Evolutionary conservation across 768 basidiomycete genomes (phyloP).

Genomic region (Podaxis sp.): DNA sequence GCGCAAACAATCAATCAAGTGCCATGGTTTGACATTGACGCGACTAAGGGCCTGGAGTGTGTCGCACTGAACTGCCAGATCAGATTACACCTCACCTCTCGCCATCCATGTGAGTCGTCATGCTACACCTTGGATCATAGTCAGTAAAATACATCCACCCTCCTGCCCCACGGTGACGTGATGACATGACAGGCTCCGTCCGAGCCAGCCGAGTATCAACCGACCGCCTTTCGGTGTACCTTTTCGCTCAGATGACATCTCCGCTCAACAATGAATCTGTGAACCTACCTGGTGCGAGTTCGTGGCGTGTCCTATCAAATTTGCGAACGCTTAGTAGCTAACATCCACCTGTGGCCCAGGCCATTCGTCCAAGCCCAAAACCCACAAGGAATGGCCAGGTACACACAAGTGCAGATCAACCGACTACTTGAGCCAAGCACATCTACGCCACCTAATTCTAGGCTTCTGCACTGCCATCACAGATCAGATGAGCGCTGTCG

Average conservation of each 20-base stretch:
- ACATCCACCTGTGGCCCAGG: too few species aligned
- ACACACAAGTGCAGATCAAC: neutral
- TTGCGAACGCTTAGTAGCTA: too few species aligned
- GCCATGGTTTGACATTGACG: constrained; percentile 6
- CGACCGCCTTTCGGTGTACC: too few species aligned
- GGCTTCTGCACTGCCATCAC: neutral
- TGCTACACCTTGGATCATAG: neutral
- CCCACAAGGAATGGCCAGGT: too few species aligned
- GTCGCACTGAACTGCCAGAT: neutral
- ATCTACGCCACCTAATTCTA: neutral
- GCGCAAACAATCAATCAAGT: neutral
- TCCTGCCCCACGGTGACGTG: neutral
- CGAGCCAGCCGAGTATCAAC: neutral
- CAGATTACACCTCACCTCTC: neutral
- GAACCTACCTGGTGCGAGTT: too few species aligned
- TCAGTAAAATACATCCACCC: neutral
- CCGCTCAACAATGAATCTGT: too few species aligned
- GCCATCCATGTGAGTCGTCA: neutral
- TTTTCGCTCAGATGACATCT: too few species aligned
- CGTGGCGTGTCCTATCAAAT: too few species aligned
- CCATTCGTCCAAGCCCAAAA: too few species aligned
- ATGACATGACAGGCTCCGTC: neutral
- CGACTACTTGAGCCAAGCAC: neutral
- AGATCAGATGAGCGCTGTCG: neutral
- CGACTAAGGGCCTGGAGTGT: constrained; percentile 2